phyloP scores from a whole-genome alignment of 1,284 basidiomycete genomes.

The Abortiporus biennis region DNA sequence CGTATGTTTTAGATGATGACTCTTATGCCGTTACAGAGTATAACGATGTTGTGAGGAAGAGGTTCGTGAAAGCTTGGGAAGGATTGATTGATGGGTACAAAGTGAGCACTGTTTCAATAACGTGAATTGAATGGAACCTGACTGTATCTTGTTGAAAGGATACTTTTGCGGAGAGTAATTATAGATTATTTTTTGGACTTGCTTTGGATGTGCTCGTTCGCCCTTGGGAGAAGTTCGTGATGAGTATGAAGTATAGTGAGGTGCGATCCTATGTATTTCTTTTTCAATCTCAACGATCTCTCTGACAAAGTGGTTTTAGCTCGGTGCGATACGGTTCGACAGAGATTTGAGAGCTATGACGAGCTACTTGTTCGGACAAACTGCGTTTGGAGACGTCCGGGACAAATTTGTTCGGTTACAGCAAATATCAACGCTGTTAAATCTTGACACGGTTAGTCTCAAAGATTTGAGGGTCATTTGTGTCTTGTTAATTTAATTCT shows the following conservation, averaged over 20 bases:
- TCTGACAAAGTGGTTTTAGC: slow-evolving; percentile 34
- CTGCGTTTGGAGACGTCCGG: slow-evolving; percentile 79
- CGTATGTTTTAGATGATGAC: slow-evolving; percentile 89
- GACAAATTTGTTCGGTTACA: slow-evolving; percentile 91
- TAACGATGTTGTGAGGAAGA: slow-evolving; percentile 80
- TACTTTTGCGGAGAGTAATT: slow-evolving; percentile 83
- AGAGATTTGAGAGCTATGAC: slow-evolving; percentile 85
- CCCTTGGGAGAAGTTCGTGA: slow-evolving; percentile 90
- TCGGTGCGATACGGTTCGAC: slow-evolving; percentile 97
- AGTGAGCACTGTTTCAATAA: slow-evolving; percentile 44
- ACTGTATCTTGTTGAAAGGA: slow-evolving; percentile 41
- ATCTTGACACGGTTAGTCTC: slow-evolving; percentile 73
- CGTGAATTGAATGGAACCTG: slow-evolving; percentile 14
- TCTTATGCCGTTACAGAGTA: slow-evolving; percentile 79
- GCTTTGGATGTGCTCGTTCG: slow-evolving; percentile 82
- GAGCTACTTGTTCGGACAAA: slow-evolving; percentile 81
- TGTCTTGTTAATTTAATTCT: slow-evolving; percentile 6
- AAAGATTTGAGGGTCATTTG: not conserved
- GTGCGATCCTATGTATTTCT: slow-evolving; percentile 34
- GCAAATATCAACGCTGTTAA: slow-evolving; percentile 90
- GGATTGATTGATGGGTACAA: slow-evolving; percentile 79
- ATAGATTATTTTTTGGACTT: slow-evolving; percentile 78
- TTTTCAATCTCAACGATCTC: not conserved
- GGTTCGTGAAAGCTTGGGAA: slow-evolving; percentile 88
- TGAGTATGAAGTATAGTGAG: slow-evolving; percentile 84